A percentile compares a stretch with the other conserved stretches of the same genome.
phyloP scores from a whole-genome alignment of 345 rosid species.

The Lenwebbia sp. region DNA sequence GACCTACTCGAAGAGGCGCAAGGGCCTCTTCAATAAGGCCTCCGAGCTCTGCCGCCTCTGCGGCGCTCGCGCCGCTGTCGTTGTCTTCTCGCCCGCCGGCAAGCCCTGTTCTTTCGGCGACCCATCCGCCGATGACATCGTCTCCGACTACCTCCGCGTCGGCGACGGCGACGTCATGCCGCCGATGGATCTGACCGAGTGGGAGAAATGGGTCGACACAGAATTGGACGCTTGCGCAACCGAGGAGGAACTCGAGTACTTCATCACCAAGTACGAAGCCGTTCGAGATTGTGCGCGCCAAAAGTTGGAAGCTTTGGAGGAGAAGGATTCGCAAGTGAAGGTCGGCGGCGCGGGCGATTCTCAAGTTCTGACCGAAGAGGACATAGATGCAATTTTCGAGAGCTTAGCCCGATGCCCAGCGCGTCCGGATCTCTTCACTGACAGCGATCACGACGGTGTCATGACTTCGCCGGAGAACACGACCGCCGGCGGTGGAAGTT shows the following conservation, averaged over 20 bases:
- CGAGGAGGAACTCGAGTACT: not conserved
- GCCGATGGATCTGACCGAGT: not conserved
- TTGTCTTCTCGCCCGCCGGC: not conserved
- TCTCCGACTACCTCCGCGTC: not conserved
- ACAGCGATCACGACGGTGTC: not conserved
- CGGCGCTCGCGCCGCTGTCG: not conserved
- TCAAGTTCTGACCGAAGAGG: not conserved
- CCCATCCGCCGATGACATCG: not conserved
- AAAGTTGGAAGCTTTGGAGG: not conserved
- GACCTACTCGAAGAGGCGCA: not conserved
- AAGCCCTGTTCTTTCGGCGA: not conserved
- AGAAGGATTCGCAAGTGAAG: not conserved
- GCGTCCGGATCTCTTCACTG: not conserved
- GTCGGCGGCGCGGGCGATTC: not conserved
- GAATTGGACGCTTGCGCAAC: not conserved
- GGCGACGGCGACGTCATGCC: not conserved
- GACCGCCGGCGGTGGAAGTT: not conserved
- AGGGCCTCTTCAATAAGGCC: not conserved
- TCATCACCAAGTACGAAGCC: not conserved
- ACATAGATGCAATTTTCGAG: not conserved
- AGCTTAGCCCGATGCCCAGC: not conserved
- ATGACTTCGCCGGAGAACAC: not conserved
- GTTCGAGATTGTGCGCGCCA: not conserved
- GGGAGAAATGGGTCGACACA: not conserved
- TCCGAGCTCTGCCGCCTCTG: not conserved